A percentile compares a stretch with the other conserved stretches of the same genome.
Conservation (phyloP, 495 filamentous ascomycete species). For the Neurospora sp. region DNA sequence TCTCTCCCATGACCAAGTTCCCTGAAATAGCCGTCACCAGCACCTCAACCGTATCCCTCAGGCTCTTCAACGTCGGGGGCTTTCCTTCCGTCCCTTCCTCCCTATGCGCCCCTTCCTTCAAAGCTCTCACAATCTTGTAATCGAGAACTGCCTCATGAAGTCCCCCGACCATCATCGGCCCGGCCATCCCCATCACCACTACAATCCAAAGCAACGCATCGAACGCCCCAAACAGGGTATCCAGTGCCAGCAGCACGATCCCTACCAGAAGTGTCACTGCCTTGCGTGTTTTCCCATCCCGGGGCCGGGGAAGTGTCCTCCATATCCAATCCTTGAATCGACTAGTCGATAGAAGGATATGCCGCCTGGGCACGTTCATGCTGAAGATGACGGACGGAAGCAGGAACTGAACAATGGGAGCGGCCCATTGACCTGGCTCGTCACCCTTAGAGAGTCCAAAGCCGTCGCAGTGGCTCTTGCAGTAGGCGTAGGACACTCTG, state of each 20-base stretch:
- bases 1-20: neutral
- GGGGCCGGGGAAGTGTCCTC: neutral
- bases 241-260: neutral
- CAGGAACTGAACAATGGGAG: neutral
- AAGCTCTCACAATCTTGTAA: neutral
- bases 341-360: neutral
- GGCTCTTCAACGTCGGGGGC: neutral
- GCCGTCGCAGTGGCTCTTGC: neutral
- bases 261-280: neutral
- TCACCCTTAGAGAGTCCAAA: neutral
- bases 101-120: neutral
- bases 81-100: neutral
- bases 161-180: slow-evolving; percentile 1
- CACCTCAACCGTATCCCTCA: neutral
- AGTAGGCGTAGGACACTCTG: neutral
- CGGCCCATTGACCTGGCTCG: neutral
- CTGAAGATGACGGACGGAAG: neutral
- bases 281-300: neutral
- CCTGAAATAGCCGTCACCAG: neutral
- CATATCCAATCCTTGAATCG: neutral
- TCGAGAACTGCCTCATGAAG: slow-evolving; percentile 1
- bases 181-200: neutral
- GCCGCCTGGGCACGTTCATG: neutral
- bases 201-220: slow-evolving; percentile 3
- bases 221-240: neutral